Evolutionary conservation across 768 basidiomycete species (phyloP).

Genomic region (Tulasnella sp.): DNA sequence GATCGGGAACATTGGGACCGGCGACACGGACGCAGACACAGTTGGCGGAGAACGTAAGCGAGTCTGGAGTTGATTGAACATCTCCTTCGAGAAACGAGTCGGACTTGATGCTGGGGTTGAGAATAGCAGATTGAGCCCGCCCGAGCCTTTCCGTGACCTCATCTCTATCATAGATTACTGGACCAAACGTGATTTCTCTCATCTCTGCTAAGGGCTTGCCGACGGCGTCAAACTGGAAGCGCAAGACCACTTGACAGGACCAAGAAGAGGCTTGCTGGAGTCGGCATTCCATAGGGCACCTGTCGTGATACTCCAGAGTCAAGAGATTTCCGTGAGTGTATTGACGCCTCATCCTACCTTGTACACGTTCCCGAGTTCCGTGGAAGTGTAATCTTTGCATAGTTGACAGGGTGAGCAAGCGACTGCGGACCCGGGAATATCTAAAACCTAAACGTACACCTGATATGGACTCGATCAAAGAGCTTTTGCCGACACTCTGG

Average conservation of each 20-base stretch:
- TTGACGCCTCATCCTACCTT: conserved; percentile 31
- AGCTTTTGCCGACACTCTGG: conserved; percentile 68
- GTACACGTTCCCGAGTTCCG: conserved; percentile 64
- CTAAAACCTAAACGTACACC: conserved; percentile 14
- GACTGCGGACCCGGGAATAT: neutral
- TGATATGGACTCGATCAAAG: conserved; percentile 65
- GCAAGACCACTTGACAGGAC: conserved; percentile 26
- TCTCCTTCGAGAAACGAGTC: neutral
- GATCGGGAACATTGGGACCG: conserved; percentile 32
- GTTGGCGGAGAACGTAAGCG: conserved; percentile 37
- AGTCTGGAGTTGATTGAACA: neutral
- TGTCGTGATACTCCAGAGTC: conserved; percentile 4
- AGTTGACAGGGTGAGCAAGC: neutral
- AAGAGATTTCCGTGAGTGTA: neutral
- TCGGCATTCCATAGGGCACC: conserved; percentile 30
- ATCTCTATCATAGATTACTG: neutral
- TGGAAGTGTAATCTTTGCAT: conserved; percentile 46
- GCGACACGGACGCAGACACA: conserved; percentile 34
- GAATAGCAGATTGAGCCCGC: conserved; percentile 47
- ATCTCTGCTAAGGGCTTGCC: conserved; percentile 8
- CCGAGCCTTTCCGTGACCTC: conserved; percentile 42
- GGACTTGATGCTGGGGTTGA: conserved; percentile 20
- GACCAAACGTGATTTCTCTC: conserved; percentile 14
- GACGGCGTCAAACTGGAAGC: conserved; percentile 21
- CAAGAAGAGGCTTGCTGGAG: conserved; percentile 20